A percentile compares a stretch with the other conserved stretches of the same genome.
phyloP scores from a whole-genome alignment of 2,329 filamentous ascomycete species.

The Exserohilum turcica region DNA sequence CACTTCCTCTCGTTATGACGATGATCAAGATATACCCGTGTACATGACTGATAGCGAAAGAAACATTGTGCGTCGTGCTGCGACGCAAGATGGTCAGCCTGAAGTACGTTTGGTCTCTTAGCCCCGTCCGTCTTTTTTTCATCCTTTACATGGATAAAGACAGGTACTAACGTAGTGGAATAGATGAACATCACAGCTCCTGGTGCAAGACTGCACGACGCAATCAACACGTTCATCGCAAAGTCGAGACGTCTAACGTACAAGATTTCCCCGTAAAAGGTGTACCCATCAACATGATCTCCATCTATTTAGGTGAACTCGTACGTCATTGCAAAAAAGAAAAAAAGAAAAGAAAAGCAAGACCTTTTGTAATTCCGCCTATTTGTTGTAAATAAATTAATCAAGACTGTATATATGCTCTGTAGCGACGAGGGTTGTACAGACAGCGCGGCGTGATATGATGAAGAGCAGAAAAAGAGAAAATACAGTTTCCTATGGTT shows the following conservation, averaged over 20 bases:
- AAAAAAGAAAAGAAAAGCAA: no score
- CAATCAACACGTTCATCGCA: constrained; percentile 15
- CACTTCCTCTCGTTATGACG: no score
- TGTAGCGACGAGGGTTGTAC: no score
- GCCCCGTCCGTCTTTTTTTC: background rate
- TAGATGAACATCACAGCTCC: constrained; percentile 1
- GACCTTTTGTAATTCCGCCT: no score
- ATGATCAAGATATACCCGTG: background rate
- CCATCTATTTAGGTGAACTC: background rate
- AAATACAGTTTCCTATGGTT: no score
- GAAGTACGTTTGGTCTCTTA: constrained; percentile 10
- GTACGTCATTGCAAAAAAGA: background rate
- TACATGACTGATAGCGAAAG: constrained; percentile 17
- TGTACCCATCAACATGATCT: background rate
- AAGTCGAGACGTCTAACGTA: constrained; percentile 17
- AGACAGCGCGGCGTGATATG: no score
- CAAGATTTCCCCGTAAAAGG: constrained; percentile 15
- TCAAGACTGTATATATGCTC: background rate
- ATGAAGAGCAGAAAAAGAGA: no score
- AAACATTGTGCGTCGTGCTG: constrained; percentile 16
- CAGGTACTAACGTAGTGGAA: background rate
- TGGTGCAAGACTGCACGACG: constrained; percentile 4
- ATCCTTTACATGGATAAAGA: background rate
- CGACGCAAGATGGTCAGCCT: constrained; percentile 9
- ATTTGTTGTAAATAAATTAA: background rate